Base-by-base conservation (phyloP, 176 grass and related monocot species). In the Carex kokanica region DNA sequence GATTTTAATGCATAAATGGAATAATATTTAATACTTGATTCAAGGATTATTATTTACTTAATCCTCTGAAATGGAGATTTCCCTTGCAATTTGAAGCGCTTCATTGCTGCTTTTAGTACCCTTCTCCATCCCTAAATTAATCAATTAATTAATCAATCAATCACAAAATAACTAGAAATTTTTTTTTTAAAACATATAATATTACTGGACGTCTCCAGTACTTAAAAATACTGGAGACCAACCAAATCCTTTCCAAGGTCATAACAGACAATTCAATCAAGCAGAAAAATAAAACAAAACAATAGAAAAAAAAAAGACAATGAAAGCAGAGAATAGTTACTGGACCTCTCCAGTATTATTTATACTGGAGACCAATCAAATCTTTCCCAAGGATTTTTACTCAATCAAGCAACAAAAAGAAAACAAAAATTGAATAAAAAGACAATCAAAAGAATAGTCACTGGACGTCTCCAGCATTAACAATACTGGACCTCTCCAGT, bases 11-110 rank as follows among this genome's bases (percentile, higher is more conserved):
- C 25, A 34, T 55, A 64, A 65, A 29, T 65, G 15, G 23, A 61
- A 80, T 31, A 23, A 15, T 10, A 67, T 31, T 21, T 18, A 81
- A 64, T 64, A 34, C 52, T 47, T 64, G 57, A 68, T 64, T 53
- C 3, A 6, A 82, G 43, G 41, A 82, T 82, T 49, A 52, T 21
- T 2, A 52, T 51, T 29, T 65, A 66, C 40, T 82, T 82, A 64
- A 82, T 82, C 60, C 60, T 82, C 40, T 67, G 80, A 27, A 82
- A 82, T 31, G 80, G n/a, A 27, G 80, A 82, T 67, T 82, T 82
- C 40, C 80, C 41, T 54, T 82, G 80, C 80, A 65, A 52, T 53
- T 67, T 82, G 60, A 82, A 68, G 14, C 40, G 80, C 43, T 82
- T 82, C 80, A 54, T 54, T 24, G 61, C 80, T 51, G 80, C 80